These are phyloP conservation scores for Wickerhamomyces chambardii DNA, from an alignment of 805 yeast genomes.

Conservation along the genomic window DNA sequence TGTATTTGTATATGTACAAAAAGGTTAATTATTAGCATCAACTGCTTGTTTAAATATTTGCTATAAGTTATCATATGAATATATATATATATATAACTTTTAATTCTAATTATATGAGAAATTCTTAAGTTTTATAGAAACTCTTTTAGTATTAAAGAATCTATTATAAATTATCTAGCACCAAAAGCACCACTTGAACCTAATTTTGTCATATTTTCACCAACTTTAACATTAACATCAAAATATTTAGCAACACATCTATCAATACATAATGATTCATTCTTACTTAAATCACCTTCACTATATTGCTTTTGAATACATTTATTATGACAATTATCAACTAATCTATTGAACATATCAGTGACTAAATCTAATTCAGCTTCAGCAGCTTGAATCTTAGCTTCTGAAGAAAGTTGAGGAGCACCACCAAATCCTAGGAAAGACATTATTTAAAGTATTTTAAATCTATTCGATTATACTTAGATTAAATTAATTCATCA, in stretches of 20 bases:
- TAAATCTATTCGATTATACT: no score
- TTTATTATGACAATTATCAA: slow-evolving; percentile 81
- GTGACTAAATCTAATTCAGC: slow-evolving; percentile 96
- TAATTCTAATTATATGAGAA: no score
- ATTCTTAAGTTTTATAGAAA: no score
- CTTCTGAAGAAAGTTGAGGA: slow-evolving; percentile 67
- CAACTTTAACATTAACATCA: slow-evolving; percentile 90
- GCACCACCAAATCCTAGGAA: slow-evolving; percentile 69
- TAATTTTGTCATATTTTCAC: slow-evolving; percentile 59
- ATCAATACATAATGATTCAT: slow-evolving; percentile 82
- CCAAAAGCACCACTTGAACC: slow-evolving; percentile 34
- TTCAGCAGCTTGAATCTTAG: slow-evolving; percentile 85
- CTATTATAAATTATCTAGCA: slow-evolving; percentile 17
- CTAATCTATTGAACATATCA: slow-evolving; percentile 92
- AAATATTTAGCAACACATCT: slow-evolving; percentile 95
- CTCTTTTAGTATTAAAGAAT: no score
- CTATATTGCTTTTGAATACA: slow-evolving; percentile 62
- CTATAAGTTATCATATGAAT: no score
- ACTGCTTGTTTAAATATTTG: no score
- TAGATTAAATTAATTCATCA: no score
- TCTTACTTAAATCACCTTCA: slow-evolving; percentile 70
- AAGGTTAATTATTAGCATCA: no score
- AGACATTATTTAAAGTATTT: slow-evolving; percentile 34
- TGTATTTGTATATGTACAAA: no score
- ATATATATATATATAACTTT: no score